Base-by-base conservation (phyloP, 768 basidiomycete species). In the Russula earlei region DNA sequence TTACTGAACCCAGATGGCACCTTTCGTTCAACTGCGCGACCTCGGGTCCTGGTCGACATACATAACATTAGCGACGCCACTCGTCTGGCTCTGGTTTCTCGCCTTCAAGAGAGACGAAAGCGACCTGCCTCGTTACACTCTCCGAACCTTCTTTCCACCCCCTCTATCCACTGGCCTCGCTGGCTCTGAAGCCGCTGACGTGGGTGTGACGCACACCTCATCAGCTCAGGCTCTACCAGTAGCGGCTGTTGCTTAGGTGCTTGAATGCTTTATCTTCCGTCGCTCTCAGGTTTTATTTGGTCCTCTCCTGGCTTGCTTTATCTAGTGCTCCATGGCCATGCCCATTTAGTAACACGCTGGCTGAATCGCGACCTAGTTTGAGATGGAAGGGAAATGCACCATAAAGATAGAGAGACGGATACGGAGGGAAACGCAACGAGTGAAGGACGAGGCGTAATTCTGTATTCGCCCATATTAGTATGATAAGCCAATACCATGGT, bases 1-100 rank as follows among this genome's bases (percentile, higher is more conserved):
- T 17, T 58, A 4, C 56, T 58, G 19, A 43, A 42, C 27, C 56
- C 56, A 19, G 46, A 58, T 11, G 56, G 56, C 22, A 54, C 56
- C 27, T 58, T 54, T 19, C 52, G 47, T n/a, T 36, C 51, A 15
- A 36, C 56, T 37, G 14, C 34, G 34, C 34, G 34, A 36, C 14
- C 34, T 42, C 19, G 27, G 41, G 22, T 10, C 4, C 11, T n/a
- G 20, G 42, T 17, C 20, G 17, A 24, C 10, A 24, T n/a, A 17
- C 36, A 20, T 20, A 27, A 49, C 41, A 24, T 58, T 34, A 31
- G 8, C 27, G 22, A 58, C 5, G 22, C 17, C 14, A 58, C 47
- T 11, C 56, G 47, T 24, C 34, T 43, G 17, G 57, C 48, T 5
- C 52, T 58, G 15, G 41, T 34, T 12, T 38, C 41, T 42, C 57